Evolutionary conservation across 805 yeast species (phyloP), one percentile per base, ranked within the genome.

Genomic region (Kluyveromyces wickerhamii): DNA sequence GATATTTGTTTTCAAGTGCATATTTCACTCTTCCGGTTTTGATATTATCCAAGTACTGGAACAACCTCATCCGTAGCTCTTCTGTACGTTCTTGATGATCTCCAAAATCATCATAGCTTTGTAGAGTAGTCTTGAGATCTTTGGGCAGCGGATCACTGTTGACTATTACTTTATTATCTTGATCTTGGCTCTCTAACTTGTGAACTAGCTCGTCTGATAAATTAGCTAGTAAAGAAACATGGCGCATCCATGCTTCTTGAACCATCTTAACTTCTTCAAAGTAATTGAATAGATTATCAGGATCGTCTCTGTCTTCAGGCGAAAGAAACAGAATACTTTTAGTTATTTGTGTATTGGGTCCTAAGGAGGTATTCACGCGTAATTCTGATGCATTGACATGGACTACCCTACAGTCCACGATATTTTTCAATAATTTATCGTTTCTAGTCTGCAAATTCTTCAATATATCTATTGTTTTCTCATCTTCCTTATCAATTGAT

Each of bases 1-100:
- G 33, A 29, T 54, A 43, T 28, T 48, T 51, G 35, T 55, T 55
- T 23, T 54, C 57, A n/a, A 57, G 34, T 8, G 49, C 45, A 22
- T 48, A 54, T 31, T 46, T 45, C 3, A 57, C 62, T 23, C 60
- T 49, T 11, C 50, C 48, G 44, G 55, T 40, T 30, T 57, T 57
- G 18, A 54, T 44, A 11, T 43, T 39, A 25, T 54, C 52, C 23
- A 55, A 28, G 37, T 54, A 51, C 11, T 44, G 33, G 19, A 43
- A 41, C 21, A 57, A 27, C 33, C 43, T 40, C 5, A 34, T 29
- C 12, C 42, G 38, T 15, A 53, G 27, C 6, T 31, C 32, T 1
- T 21, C 34, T 2, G 43, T 32, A 25, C 47, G 49, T 12, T 42
- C 36, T 0, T 33, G 34, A 5, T 43, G 40, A 7, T 37, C 43